phyloP scores from a whole-genome alignment of 176 grass and related monocot genomes.

The Puccinellia tenuiflora region DNA sequence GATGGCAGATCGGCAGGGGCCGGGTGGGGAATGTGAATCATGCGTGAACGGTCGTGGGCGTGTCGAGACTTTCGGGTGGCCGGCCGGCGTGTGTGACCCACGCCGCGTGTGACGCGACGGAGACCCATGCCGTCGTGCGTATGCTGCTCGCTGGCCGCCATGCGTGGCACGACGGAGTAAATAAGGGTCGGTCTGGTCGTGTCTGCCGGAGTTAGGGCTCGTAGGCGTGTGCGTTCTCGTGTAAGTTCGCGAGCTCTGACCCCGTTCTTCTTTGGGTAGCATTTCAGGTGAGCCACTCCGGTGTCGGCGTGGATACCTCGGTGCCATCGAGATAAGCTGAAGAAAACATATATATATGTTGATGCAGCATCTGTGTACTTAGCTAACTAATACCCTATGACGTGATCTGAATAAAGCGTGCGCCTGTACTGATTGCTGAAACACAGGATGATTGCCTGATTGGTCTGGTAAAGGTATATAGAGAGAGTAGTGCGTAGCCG shows the following conservation, averaged over 20 bases:
- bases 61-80: slow-evolving; percentile 35
- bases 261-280: not conserved
- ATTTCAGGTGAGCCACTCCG: not conserved
- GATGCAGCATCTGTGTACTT: not conserved
- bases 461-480: not conserved
- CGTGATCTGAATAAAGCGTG: not conserved
- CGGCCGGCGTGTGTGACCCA: not conserved
- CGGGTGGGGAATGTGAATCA: slow-evolving; percentile 58
- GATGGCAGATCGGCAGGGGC: slow-evolving; percentile 8
- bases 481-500: not conserved
- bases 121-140: slow-evolving; percentile 32
- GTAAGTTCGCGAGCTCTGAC: slow-evolving; percentile 3
- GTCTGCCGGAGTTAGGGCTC: slow-evolving; percentile 27
- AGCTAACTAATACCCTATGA: not conserved
- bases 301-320: slow-evolving; percentile 6
- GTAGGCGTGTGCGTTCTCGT: slow-evolving; percentile 49
- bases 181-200: not conserved
- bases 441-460: slow-evolving; percentile 9
- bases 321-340: not conserved
- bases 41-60: slow-evolving; percentile 32
- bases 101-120: slow-evolving; percentile 13
- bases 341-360: too few species aligned
- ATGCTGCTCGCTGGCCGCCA: not conserved
- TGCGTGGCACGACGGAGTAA: not conserved
- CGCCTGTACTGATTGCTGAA: not conserved